A percentile compares a stretch with the other conserved stretches of the same genome.
phyloP scores from a whole-genome alignment of 2,329 filamentous ascomycete species.

The Escovopsis sp. region DNA sequence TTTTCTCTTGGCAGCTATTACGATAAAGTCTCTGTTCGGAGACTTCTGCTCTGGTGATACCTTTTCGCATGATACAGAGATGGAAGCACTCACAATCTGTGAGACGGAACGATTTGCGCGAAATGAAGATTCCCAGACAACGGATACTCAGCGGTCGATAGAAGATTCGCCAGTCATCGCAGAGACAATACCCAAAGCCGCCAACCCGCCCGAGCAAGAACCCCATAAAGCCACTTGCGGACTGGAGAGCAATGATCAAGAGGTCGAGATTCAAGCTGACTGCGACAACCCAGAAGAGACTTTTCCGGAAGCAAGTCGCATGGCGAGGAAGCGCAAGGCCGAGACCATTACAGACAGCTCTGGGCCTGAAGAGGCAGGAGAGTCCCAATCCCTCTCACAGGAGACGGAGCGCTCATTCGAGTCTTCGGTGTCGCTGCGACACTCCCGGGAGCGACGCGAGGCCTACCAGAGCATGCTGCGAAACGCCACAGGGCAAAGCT shows the following conservation, averaged over 20 bases:
- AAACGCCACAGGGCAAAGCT: constrained; percentile 14
- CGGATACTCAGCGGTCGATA: not conserved
- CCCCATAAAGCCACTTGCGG: not conserved
- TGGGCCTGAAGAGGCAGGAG: not conserved
- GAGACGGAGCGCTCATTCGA: constrained; percentile 5
- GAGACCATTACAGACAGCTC: constrained; percentile 4
- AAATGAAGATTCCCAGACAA: not conserved
- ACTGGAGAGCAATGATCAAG: not conserved
- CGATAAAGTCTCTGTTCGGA: constrained; percentile 59
- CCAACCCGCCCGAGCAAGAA: not conserved
- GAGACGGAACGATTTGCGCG: not conserved
- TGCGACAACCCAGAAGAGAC: not conserved
- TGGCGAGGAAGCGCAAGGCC: constrained; percentile 10
- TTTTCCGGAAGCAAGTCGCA: not conserved
- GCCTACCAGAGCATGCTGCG: constrained; percentile 20
- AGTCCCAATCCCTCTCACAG: not conserved
- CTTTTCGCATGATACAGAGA: constrained; percentile 52
- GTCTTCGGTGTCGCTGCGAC: constrained; percentile 6
- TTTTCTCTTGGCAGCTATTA: constrained; percentile 25
- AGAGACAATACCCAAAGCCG: not conserved
- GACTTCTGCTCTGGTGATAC: constrained; percentile 42
- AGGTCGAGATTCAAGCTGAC: not conserved
- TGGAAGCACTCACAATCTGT: constrained; percentile 25
- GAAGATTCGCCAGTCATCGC: not conserved
- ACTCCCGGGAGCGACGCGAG: constrained; percentile 15